phyloP scores from a whole-genome alignment of 306 rosid genomes.

The Quercus dentata region DNA sequence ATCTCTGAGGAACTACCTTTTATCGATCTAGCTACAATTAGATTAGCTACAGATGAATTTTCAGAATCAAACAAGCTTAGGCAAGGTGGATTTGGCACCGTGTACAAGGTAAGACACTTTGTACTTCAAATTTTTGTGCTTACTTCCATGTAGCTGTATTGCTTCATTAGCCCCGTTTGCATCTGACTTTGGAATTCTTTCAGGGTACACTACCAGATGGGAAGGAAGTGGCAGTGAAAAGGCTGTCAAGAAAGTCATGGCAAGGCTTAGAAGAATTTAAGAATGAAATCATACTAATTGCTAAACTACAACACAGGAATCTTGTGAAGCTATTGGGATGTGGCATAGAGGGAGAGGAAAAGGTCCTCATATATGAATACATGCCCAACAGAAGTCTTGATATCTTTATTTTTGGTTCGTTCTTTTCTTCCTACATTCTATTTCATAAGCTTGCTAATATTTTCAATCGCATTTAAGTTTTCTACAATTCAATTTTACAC shows the following conservation, averaged over 20 bases:
- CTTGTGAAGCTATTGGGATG: constrained; percentile 63
- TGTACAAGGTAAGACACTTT: too few species aligned
- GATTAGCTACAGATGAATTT: too few species aligned
- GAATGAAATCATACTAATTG: constrained; percentile 52
- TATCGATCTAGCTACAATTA: too few species aligned
- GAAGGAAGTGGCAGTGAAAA: constrained; percentile 57
- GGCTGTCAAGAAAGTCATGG: constrained; percentile 53
- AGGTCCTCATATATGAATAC: constrained; percentile 55
- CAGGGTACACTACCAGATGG: constrained; percentile 64
- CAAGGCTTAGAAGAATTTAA: constrained; percentile 66
- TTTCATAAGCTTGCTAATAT: background rate
- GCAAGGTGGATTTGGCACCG: too few species aligned
- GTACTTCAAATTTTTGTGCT: background rate
- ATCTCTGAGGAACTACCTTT: too few species aligned
- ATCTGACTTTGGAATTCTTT: background rate
- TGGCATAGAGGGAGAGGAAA: constrained; percentile 52
- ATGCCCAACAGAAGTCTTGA: constrained; percentile 68
- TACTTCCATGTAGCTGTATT: background rate
- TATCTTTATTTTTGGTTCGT: constrained; percentile 49
- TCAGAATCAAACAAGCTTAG: too few species aligned
- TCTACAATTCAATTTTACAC: background rate
- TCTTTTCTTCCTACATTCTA: background rate
- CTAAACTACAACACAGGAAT: constrained; percentile 67
- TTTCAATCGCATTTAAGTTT: background rate
- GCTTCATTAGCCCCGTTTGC: background rate